Conservation (phyloP, 352 stramenopile species). For the Globisporangium cystogenes region DNA sequence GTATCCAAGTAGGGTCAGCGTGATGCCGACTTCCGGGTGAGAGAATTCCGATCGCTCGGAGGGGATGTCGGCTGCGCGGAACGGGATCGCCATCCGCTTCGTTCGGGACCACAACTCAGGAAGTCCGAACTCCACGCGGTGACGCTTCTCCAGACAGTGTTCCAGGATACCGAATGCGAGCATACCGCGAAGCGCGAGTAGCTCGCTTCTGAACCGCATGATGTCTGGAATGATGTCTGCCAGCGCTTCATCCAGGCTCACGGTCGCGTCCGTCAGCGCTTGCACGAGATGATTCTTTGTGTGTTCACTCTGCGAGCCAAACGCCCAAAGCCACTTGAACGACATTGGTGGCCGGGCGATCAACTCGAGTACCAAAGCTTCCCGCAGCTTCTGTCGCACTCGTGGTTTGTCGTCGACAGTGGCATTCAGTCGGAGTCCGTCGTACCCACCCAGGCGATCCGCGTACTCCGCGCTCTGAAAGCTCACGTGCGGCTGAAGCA, state of each 20-base stretch:
- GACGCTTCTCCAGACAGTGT: slow-evolving; percentile 82
- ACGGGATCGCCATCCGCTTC: slow-evolving; percentile 85
- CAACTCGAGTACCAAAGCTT: slow-evolving; percentile 51
- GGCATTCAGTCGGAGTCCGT: slow-evolving; percentile 35
- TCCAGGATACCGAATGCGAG: slow-evolving; percentile 73
- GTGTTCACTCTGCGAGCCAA: slow-evolving; percentile 8
- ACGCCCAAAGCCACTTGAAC: slow-evolving; percentile 52
- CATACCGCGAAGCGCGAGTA: slow-evolving; percentile 71
- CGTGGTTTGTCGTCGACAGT: slow-evolving; percentile 12
- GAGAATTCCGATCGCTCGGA: slow-evolving; percentile 83
- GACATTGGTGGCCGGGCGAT: slow-evolving; percentile 54
- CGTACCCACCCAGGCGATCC: slow-evolving; percentile 28
- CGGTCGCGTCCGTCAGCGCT: slow-evolving; percentile 27
- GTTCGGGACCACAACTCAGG: slow-evolving; percentile 21
- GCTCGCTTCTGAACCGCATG: slow-evolving; percentile 18
- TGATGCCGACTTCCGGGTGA: slow-evolving; percentile 82
- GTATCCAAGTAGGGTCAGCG: slow-evolving; percentile 80
- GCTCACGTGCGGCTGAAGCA: slow-evolving; percentile 31
- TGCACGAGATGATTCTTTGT: slow-evolving; percentile 20
- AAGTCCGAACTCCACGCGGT: slow-evolving; percentile 80
- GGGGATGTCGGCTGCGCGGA: slow-evolving; percentile 77
- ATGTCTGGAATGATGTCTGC: slow-evolving; percentile 12
- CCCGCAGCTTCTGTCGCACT: slow-evolving; percentile 20
- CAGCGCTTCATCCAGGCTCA: slow-evolving; percentile 22
- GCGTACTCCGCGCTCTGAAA: slow-evolving; percentile 29